Evolutionary conservation across 78 protist species (phyloP).

Genomic region (Diacronema lutheri): DNA sequence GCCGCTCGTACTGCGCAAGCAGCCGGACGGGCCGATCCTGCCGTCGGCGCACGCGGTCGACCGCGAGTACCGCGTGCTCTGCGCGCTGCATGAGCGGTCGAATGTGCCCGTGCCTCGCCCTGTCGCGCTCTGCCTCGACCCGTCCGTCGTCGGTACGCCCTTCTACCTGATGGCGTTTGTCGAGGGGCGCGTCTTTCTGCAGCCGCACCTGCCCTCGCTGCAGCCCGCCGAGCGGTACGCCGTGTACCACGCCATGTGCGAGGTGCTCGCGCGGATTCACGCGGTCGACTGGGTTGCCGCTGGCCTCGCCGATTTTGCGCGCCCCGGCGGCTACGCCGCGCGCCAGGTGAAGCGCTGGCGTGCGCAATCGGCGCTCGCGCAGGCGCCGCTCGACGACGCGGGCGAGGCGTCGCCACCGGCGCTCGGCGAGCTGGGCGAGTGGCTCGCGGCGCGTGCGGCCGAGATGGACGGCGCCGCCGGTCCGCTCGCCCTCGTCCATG

Average conservation of each 20-base stretch:
- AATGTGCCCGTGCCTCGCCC: constrained; percentile 57
- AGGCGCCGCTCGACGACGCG: neutral
- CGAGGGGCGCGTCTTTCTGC: constrained; percentile 47
- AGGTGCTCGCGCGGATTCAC: neutral
- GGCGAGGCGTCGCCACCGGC: neutral
- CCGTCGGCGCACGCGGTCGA: constrained; percentile 63
- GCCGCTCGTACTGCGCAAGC: constrained; percentile 47
- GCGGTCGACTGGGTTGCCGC: neutral
- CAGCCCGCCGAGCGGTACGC: constrained; percentile 1
- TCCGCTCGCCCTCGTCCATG: constrained; percentile 50
- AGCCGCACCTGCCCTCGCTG: neutral
- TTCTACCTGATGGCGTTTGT: constrained; percentile 55
- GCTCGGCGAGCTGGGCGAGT: neutral
- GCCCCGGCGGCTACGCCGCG: neutral
- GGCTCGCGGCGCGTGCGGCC: neutral
- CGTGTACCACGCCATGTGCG: neutral
- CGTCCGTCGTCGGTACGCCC: constrained; percentile 53
- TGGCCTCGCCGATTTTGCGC: constrained; percentile 38
- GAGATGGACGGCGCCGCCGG: neutral
- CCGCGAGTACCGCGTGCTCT: constrained; percentile 40
- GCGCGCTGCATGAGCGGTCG: neutral
- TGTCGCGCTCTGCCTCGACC: constrained; percentile 25
- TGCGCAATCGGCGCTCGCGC: neutral
- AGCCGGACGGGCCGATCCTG: constrained; percentile 70
- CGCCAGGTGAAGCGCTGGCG: constrained; percentile 34